Evolutionary conservation across 164 flowering plant species (phyloP).

Genomic region (Aristolochia californica): DNA sequence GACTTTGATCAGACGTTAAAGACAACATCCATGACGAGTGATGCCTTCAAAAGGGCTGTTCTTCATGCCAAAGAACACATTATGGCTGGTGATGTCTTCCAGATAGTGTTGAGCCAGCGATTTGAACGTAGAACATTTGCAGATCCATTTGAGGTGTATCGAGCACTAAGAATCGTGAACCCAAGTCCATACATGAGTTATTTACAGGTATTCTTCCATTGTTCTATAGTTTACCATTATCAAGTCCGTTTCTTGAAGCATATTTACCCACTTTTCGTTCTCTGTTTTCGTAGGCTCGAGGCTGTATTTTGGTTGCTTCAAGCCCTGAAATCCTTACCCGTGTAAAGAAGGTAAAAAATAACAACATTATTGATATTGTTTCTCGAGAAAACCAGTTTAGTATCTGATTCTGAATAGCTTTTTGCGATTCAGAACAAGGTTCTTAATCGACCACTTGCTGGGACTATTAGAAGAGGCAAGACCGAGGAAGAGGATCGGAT

Average conservation of each 20-base stretch:
- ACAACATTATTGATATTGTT: background rate
- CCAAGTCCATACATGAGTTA: constrained; percentile 96
- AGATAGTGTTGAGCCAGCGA: constrained; percentile 91
- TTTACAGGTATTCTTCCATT: constrained; percentile 41
- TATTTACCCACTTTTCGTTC: background rate
- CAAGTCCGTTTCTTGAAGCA: too few species aligned
- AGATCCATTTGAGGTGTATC: constrained; percentile 90
- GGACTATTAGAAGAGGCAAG: constrained; percentile 84
- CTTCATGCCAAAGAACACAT: constrained; percentile 84
- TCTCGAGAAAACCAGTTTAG: background rate
- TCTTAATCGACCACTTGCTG: constrained; percentile 85
- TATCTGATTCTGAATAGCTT: background rate
- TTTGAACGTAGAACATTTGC: constrained; percentile 90
- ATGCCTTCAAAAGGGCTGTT: constrained; percentile 67
- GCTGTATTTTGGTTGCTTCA: constrained; percentile 87
- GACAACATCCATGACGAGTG: constrained; percentile 62
- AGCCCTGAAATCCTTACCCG: constrained; percentile 94
- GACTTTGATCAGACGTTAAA: constrained; percentile 57
- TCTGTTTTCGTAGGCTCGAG: constrained; percentile 61
- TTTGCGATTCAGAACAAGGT: constrained; percentile 45
- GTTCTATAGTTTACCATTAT: constrained; percentile 2
- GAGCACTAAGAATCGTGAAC: constrained; percentile 87
- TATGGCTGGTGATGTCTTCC: constrained; percentile 90
- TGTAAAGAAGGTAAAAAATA: constrained; percentile 63
- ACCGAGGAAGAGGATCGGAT: constrained; percentile 63